Conservation (phyloP, 2,329 filamentous ascomycete genomes). For the Colletotrichum navitas region DNA sequence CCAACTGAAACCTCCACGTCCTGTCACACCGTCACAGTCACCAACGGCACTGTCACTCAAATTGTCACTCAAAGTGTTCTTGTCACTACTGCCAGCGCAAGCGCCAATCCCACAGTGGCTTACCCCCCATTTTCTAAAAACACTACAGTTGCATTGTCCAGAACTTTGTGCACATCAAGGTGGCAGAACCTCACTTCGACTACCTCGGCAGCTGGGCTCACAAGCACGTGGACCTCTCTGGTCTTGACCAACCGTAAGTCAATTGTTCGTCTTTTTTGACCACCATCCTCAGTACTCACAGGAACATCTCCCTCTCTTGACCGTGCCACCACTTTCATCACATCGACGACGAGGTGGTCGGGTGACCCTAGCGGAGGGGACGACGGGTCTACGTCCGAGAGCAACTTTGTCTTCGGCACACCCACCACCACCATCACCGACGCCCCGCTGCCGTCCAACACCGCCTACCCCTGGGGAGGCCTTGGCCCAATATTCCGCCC, state of each 20-base stretch:
- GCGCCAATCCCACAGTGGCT: conserved; percentile 5
- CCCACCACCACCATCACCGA: conserved; percentile 34
- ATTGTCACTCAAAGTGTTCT: conserved; percentile 34
- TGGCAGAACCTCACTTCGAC: conserved; percentile 34
- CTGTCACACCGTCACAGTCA: conserved; percentile 38
- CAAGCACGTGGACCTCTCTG: conserved; percentile 16
- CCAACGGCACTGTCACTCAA: conserved; percentile 37
- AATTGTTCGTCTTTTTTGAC: neutral
- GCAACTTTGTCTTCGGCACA: neutral
- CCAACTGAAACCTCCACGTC: neutral
- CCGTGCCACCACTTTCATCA: conserved; percentile 30
- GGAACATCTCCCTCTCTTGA: conserved; percentile 5
- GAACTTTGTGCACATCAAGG: conserved; percentile 12
- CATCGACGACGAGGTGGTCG: conserved; percentile 24
- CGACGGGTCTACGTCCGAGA: neutral
- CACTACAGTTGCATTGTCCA: neutral
- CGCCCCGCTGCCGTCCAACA: conserved; percentile 47
- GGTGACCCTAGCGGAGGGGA: neutral
- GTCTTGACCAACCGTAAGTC: conserved; percentile 8
- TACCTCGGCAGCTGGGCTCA: neutral
- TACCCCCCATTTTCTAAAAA: conserved; percentile 16
- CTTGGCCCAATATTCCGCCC: conserved; percentile 53
- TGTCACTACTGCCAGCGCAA: conserved; percentile 13
- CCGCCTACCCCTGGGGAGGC: conserved; percentile 54
- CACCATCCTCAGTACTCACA: neutral